Evolutionary conservation across 1,284 basidiomycete genomes (phyloP), one percentile per base, ranked within the genome.

Genomic region (Tilletia horrida): DNA sequence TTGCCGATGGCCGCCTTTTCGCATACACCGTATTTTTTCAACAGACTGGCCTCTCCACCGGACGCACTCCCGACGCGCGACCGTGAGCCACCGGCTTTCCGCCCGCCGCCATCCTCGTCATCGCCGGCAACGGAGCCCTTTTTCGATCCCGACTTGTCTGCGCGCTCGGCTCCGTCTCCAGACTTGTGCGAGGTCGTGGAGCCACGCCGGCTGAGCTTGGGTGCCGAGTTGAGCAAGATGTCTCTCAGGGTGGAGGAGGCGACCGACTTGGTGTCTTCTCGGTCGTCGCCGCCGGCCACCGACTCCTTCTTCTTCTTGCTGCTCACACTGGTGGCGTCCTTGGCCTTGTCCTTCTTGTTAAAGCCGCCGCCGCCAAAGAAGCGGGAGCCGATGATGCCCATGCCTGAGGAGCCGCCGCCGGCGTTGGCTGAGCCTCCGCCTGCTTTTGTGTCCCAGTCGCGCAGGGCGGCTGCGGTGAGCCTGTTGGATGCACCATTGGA

Each of bases 1-100:
- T 95, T 97, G 62, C 95, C 95, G 75, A 98, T 97, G 9, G 94
- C 93, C 18, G 93, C 88, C 84, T 93, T 93, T 84, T 96, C 93
- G 83, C 94, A 97, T 4, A 97, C 89, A 43, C 95, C 95, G 79
- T 98, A 98, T 86, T 97, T 97, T 83, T 95, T 90, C 65, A 82
- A 75, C 59, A 83, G 66, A 21, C 73, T 76, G 7, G 78, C 73
- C 62, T 80, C 78, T 47, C 74, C 76, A 16, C 71, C 70, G 0
- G 68, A 68, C 31, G 72, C 69, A 66, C 69, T 73, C 23, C 68
- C 68, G 3, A 59, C 55, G 27, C 55, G 55, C 14, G 55, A 59
- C 9, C 55, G 55, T 4, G 55, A 31, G 21, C 21, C 50, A 6
- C 45, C 29, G 13, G 42, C 63, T 42, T 21, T 35, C 9, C 35